phyloP scores from a whole-genome alignment of 2,329 filamentous ascomycete species.

The Xylariaceae sp. region DNA sequence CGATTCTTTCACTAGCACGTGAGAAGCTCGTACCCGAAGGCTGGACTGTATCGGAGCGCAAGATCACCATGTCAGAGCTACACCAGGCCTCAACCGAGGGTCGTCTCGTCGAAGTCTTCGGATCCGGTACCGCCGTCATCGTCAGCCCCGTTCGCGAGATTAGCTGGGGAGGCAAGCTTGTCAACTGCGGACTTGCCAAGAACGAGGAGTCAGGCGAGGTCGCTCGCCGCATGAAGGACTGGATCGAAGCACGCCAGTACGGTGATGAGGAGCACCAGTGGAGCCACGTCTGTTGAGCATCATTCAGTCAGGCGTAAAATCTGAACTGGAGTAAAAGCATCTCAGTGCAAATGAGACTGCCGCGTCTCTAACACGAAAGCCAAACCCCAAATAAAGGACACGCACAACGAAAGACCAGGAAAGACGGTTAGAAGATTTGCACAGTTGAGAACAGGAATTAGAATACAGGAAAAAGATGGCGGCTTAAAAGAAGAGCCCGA shows the following conservation, averaged over 20 bases:
- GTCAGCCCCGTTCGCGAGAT: constrained; percentile 87
- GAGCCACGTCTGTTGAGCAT: constrained; percentile 57
- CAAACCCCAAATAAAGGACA: too few species aligned
- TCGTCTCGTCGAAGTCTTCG: constrained; percentile 86
- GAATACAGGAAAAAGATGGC: neutral
- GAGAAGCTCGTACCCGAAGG: constrained; percentile 79
- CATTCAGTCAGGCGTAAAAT: too few species aligned
- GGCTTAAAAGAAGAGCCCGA: too few species aligned
- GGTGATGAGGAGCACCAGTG: constrained; percentile 88
- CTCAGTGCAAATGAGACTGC: too few species aligned
- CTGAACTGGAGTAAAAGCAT: too few species aligned
- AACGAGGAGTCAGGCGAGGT: constrained; percentile 83
- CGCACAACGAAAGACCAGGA: too few species aligned
- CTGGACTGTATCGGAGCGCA: constrained; percentile 83
- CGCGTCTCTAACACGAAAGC: too few species aligned
- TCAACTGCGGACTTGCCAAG: constrained; percentile 77
- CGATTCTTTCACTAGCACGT: constrained; percentile 75
- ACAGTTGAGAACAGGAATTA: neutral
- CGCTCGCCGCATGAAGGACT: constrained; percentile 82
- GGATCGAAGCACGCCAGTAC: constrained; percentile 95
- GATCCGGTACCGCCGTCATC: constrained; percentile 87
- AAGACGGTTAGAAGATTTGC: too few species aligned
- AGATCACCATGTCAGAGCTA: constrained; percentile 86
- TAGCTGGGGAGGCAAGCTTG: constrained; percentile 74
- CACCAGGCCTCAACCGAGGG: constrained; percentile 77